A percentile compares a stretch with the other conserved stretches of the same genome.
phyloP scores from a whole-genome alignment of 2,329 filamentous ascomycete species.

The Aurifilum marmelostoma region DNA sequence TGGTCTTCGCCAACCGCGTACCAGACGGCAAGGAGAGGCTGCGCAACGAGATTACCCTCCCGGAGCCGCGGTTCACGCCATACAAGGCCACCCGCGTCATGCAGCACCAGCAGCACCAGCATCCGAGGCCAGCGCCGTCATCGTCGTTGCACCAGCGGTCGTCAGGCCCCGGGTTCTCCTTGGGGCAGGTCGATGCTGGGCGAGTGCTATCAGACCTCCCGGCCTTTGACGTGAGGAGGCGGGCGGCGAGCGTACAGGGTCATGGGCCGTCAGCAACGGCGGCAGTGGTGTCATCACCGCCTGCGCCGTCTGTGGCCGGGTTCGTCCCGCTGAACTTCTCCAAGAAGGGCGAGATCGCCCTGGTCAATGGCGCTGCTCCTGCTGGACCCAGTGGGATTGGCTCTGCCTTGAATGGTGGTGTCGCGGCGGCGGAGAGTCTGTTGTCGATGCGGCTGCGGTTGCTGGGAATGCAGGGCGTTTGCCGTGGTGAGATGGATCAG shows the following conservation, averaged over 20 bases:
- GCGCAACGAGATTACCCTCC: slow-evolving; percentile 84
- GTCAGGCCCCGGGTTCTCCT: slow-evolving; percentile 57
- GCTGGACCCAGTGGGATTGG: slow-evolving; percentile 4
- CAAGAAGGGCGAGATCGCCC: slow-evolving; percentile 38
- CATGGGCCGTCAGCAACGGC: background rate
- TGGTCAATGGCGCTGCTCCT: slow-evolving; percentile 20
- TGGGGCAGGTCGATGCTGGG: slow-evolving; percentile 32
- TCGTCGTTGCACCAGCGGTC: slow-evolving; percentile 29
- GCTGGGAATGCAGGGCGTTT: slow-evolving; percentile 52
- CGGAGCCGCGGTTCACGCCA: slow-evolving; percentile 81
- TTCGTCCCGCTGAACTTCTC: slow-evolving; percentile 35
- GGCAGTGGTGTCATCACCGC: slow-evolving; percentile 1
- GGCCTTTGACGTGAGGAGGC: slow-evolving; percentile 9
- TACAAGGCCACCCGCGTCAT: slow-evolving; percentile 73
- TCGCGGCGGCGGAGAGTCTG: slow-evolving; percentile 63
- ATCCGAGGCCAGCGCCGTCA: slow-evolving; percentile 39
- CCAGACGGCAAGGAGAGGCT: slow-evolving; percentile 94
- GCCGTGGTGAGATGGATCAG: slow-evolving; percentile 1
- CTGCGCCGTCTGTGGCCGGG: slow-evolving; percentile 16
- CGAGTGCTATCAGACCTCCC: slow-evolving; percentile 14
- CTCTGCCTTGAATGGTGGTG: slow-evolving; percentile 47
- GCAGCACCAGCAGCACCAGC: slow-evolving; percentile 37
- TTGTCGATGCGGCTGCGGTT: slow-evolving; percentile 70
- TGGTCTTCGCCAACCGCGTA: slow-evolving; percentile 95
- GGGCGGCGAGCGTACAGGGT: slow-evolving; percentile 20